Conservation (phyloP, 169 alveolate species). For the Plasmodium gaboni region DNA sequence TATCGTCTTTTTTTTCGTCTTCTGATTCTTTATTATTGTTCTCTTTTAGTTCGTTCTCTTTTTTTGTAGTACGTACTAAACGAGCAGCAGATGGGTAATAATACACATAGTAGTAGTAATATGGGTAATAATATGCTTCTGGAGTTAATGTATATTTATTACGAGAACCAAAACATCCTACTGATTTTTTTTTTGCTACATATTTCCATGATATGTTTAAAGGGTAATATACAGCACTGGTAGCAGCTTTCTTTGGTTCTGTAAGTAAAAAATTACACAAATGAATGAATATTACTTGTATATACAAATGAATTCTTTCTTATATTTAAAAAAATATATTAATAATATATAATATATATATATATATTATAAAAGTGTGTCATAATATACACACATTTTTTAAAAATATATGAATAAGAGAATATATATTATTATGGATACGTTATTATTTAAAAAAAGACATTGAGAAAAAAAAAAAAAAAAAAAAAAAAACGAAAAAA, state of each 20-base stretch:
- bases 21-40: constrained; percentile 18
- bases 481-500: neutral
- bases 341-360: too few species aligned
- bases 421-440: neutral
- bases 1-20: constrained; percentile 1
- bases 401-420: too few species aligned
- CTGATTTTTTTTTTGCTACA: constrained; percentile 32
- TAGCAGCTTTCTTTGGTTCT: constrained; percentile 22
- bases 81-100: constrained; percentile 8
- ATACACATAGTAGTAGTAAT: constrained; percentile 47
- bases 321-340: too few species aligned
- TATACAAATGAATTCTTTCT: neutral
- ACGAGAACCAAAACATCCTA: constrained; percentile 50
- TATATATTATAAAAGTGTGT: too few species aligned
- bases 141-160: constrained; percentile 46
- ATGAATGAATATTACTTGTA: neutral
- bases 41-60: constrained; percentile 14
- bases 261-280: neutral
- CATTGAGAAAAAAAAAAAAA: neutral
- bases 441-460: neutral
- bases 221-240: constrained; percentile 37
- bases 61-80: neutral
- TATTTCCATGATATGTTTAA: constrained; percentile 48
- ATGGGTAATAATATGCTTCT: constrained; percentile 32
- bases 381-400: too few species aligned